A percentile compares a stretch with the other conserved stretches of the same genome.
Evolutionary conservation across 192 early-diverging fungal genomes (phyloP).

Genomic region (Glomus cerebriforme): DNA sequence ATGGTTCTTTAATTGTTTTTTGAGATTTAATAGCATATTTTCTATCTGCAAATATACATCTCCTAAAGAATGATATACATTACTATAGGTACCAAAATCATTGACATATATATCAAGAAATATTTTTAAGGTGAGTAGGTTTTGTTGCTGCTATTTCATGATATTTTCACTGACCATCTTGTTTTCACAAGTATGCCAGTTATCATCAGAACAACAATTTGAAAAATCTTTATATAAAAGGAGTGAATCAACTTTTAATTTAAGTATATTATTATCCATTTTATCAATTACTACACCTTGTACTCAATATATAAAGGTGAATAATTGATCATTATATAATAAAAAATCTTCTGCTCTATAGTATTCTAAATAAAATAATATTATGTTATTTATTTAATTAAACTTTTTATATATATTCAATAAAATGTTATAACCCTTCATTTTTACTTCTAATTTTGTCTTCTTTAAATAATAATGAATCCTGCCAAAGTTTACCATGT

Average conservation of each 20-base stretch:
- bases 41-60: conserved; percentile 6
- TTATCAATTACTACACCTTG: background rate
- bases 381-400: background rate
- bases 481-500: background rate
- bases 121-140: background rate
- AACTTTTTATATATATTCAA: background rate
- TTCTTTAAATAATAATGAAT: background rate
- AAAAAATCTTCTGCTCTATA: background rate
- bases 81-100: background rate
- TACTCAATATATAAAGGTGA: background rate
- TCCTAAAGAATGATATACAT: conserved; percentile 1
- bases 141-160: background rate
- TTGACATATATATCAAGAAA: conserved; percentile 15
- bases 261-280: background rate
- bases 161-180: background rate
- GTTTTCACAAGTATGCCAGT: background rate
- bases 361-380: background rate
- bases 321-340: background rate
- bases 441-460: background rate
- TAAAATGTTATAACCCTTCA: background rate
- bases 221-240: background rate
- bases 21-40: background rate
- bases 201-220: background rate
- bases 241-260: background rate
- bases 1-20: background rate